A percentile compares a stretch with the other conserved stretches of the same genome.
These are phyloP conservation scores for Encephalitozoon intestinalis DNA, from an alignment of 371 early-diverging fungal genomes.

Conservation along the genomic window DNA sequence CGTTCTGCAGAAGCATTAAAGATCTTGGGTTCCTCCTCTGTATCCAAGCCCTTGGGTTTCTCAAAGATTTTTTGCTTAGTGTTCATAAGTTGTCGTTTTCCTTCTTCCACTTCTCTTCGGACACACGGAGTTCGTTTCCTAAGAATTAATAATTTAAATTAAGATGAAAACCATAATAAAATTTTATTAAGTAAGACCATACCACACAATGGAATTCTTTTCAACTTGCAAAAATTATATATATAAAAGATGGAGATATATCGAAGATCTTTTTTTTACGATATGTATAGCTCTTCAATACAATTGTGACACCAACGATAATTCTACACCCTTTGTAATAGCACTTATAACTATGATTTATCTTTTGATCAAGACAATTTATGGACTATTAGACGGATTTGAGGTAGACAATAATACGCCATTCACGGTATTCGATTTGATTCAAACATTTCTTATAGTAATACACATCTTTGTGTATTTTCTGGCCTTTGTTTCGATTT, in stretches of 20 bases:
- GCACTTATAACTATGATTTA: not conserved
- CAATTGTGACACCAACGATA: not conserved
- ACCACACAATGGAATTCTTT: not conserved
- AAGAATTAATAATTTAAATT: no score
- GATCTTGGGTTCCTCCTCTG: not conserved
- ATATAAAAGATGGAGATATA: not conserved
- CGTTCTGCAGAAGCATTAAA: constrained; percentile 10
- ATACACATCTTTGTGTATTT: not conserved
- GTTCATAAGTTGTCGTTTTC: no score
- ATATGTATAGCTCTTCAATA: not conserved
- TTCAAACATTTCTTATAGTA: not conserved
- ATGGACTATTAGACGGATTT: not conserved
- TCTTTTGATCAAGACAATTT: not conserved
- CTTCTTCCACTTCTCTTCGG: no score
- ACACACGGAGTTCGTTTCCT: no score
- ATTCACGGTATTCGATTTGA: not conserved
- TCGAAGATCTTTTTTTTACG: not conserved
- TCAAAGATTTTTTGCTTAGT: not conserved
- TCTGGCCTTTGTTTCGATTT: not conserved
- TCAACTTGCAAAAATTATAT: not conserved
- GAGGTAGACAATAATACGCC: not conserved
- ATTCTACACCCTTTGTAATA: not conserved
- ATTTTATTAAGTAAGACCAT: no score
- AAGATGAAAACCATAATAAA: no score
- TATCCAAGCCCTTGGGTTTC: not conserved